Conservation (phyloP, 192 early-diverging fungal genomes). For the Coemansia sp. region DNA sequence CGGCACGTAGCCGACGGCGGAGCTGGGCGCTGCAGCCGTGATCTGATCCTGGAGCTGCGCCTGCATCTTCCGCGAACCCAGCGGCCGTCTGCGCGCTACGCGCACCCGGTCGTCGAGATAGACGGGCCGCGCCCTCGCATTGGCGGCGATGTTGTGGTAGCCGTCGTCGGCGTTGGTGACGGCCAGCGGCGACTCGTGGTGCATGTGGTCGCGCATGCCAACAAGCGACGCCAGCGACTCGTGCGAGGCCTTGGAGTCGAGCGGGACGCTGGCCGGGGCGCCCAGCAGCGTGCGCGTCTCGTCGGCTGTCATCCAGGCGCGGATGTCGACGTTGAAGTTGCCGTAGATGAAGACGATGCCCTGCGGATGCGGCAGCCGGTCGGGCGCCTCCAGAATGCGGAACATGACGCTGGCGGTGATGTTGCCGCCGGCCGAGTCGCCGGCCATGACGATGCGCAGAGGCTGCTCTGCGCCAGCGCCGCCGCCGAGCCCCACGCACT, state of each 20-base stretch:
- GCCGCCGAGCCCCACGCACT: slow-evolving; percentile 72
- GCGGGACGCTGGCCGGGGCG: background rate
- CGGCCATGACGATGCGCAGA: slow-evolving; percentile 75
- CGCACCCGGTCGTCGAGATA: slow-evolving; percentile 41
- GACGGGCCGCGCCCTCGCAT: slow-evolving; percentile 6
- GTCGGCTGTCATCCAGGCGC: slow-evolving; percentile 83
- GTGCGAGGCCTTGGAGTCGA: background rate
- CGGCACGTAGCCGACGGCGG: slow-evolving; percentile 35
- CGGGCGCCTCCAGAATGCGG: slow-evolving; percentile 70
- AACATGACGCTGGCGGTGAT: slow-evolving; percentile 74
- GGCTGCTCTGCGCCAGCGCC: slow-evolving; percentile 48
- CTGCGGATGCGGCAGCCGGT: slow-evolving; percentile 63
- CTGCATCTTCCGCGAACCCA: background rate
- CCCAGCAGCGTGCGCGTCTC: slow-evolving; percentile 42
- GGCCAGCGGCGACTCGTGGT: slow-evolving; percentile 67
- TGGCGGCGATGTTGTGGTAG: slow-evolving; percentile 18
- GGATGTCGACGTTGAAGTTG: slow-evolving; percentile 86
- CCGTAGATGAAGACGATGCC: slow-evolving; percentile 90
- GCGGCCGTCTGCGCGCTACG: slow-evolving; percentile 8
- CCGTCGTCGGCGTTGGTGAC: slow-evolving; percentile 36
- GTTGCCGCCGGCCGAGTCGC: slow-evolving; percentile 98
- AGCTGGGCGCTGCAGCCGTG: background rate
- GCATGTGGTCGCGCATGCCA: slow-evolving; percentile 66
- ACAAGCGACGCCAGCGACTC: slow-evolving; percentile 41
- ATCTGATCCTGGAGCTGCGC: background rate